Percentiles rank a stretch among this genome's conserved stretches.
Evolutionary conservation across 208 protist genomes (phyloP).

Genomic region (Perkinsela sp.): DNA sequence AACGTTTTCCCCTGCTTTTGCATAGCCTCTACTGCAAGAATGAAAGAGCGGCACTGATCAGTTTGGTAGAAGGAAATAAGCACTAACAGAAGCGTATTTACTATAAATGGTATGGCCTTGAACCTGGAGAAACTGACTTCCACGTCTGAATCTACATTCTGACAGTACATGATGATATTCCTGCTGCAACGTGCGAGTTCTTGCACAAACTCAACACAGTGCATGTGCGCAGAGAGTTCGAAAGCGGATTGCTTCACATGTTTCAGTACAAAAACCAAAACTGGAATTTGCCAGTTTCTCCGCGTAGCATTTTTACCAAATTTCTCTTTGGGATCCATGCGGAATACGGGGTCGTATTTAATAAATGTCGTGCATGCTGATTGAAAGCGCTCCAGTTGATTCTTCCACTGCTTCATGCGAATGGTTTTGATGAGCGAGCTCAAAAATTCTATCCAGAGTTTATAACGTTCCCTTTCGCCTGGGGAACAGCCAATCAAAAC

Average conservation of each 20-base stretch:
- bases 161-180: background rate
- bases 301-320: background rate
- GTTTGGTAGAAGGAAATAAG: background rate
- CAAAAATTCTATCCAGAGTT: background rate
- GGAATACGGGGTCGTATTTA: background rate
- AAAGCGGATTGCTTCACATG: background rate
- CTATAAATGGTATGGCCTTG: background rate
- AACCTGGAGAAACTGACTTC: background rate
- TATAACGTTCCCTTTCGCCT: background rate
- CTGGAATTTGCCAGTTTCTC: background rate
- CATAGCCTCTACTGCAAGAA: background rate
- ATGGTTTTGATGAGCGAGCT: background rate
- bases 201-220: background rate
- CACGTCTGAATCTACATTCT: background rate
- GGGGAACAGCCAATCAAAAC: background rate
- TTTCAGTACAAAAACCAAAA: background rate
- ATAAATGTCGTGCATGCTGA: background rate
- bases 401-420: background rate
- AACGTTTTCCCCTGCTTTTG: background rate
- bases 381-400: background rate
- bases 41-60: background rate
- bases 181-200: background rate
- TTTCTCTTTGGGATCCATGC: background rate
- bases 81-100: background rate
- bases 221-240: background rate